Evolutionary conservation across 306 rosid genomes (phyloP).

Genomic region (Fagus sylvatica): DNA sequence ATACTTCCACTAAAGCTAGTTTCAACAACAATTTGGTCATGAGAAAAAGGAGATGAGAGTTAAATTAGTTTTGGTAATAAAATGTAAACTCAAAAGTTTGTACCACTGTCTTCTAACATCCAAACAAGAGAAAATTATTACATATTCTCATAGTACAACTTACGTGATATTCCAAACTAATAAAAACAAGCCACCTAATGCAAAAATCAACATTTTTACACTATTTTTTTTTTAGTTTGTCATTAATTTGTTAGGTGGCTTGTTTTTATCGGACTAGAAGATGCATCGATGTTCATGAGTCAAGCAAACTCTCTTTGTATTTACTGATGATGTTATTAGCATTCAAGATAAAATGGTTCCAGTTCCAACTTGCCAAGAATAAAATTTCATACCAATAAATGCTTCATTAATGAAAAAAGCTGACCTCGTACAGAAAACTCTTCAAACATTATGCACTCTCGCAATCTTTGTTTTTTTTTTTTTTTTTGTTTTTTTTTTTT

Average conservation of each 20-base stretch:
- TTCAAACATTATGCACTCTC: constrained; percentile 64
- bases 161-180: neutral
- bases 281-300: neutral
- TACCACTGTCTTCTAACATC: neutral
- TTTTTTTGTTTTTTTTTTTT: constrained; percentile 2
- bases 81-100: neutral
- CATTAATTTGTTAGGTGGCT: too few relatives aligned
- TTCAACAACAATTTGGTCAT: too few relatives aligned
- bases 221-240: too few relatives aligned
- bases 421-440: constrained; percentile 30
- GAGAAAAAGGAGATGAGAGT: neutral
- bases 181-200: too few relatives aligned
- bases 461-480: constrained; percentile 23
- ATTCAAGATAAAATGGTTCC: neutral
- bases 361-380: neutral
- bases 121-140: neutral
- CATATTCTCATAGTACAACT: neutral
- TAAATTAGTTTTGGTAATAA: neutral
- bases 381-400: constrained; percentile 22
- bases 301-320: neutral
- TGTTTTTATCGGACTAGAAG: neutral
- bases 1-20: too few relatives aligned
- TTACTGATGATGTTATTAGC: neutral
- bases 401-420: constrained; percentile 27
- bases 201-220: too few relatives aligned